Evolutionary conservation across 352 stramenopile genomes (phyloP), one percentile per base, ranked within the genome.

Genomic region (Phytophthora lateralis): DNA sequence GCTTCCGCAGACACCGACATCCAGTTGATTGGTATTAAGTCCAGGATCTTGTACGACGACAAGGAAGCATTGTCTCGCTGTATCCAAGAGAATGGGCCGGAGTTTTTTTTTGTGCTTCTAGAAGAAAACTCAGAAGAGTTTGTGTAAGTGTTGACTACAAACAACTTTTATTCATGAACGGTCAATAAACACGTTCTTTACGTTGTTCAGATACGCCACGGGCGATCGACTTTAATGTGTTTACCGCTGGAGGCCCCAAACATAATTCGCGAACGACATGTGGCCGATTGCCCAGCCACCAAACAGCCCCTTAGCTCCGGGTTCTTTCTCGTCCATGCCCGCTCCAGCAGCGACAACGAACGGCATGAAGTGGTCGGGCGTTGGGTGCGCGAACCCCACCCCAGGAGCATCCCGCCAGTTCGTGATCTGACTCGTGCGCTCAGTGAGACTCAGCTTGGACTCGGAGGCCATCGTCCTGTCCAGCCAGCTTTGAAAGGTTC

Each of bases 401-500:
- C 18, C 60, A 3, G 60, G 54, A 26, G 53, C 60, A 18, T 51
- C 27, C 15, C 30, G 54, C 54, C 60, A 64, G 26, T 61, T 61
- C 6, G 18, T 56, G 26, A 66, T 66, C 15, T 21, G 21, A 10
- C 51, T 50, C 2, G 27, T 61, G 3, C 59, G 59, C 15, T 66
- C 59, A 14, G 38, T 27, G 6, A 62, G n/a, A 17, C 30, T 60
- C 3, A 76, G 43, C 18, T 63, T 63, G 7, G 59, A 71, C 12
- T 63, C 42, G 18, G 61, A 44, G 10, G 60, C 34, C 14, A 76
- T 15, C 3, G 64, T 68, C n/a, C 49, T 55, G 60, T 76, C 63
- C 9, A 73, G 37, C 58, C 63, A 73, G 35, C 50, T 41, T 32
- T 76, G 72, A 50, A 80, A 80, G 8, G 55, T 54, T 7, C 43